phyloP scores from a whole-genome alignment of 371 early-diverging fungal genomes.

The Basidiobolus meristosporus region DNA sequence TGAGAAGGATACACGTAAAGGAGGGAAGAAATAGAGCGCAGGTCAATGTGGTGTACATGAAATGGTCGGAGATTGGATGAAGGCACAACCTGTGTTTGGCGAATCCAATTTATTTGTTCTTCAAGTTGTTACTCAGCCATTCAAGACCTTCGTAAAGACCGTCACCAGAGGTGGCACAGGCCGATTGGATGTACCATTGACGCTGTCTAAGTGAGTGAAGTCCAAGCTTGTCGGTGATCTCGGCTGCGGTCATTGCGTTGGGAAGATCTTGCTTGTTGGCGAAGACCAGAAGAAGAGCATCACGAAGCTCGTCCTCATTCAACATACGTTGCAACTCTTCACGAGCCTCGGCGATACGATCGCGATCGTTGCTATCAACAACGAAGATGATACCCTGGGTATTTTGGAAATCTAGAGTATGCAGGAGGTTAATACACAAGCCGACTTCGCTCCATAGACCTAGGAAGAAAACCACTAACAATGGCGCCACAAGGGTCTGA shows the following conservation, averaged over 20 bases:
- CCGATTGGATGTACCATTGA: slow-evolving; percentile 83
- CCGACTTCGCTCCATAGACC: background rate
- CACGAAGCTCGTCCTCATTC: slow-evolving; percentile 73
- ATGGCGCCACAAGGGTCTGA: slow-evolving; percentile 83
- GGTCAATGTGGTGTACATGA: background rate
- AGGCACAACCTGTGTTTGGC: background rate
- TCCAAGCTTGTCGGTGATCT: slow-evolving; percentile 72
- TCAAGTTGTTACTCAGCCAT: slow-evolving; percentile 45
- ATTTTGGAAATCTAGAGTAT: slow-evolving; percentile 48
- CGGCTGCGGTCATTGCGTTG: slow-evolving; percentile 66
- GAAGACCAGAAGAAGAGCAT: slow-evolving; percentile 64
- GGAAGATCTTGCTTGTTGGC: slow-evolving; percentile 89
- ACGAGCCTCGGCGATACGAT: slow-evolving; percentile 74
- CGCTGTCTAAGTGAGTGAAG: slow-evolving; percentile 65
- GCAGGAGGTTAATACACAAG: background rate
- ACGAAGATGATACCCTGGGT: slow-evolving; percentile 90
- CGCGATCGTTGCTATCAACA: slow-evolving; percentile 84
- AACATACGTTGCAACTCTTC: slow-evolving; percentile 76
- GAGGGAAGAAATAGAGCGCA: background rate
- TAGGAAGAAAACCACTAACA: slow-evolving; percentile 14
- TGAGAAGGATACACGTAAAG: background rate
- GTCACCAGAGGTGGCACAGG: slow-evolving; percentile 86
- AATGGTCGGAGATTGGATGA: background rate
- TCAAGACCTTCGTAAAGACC: slow-evolving; percentile 88
- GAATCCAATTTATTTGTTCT: slow-evolving; percentile 8